phyloP scores from a whole-genome alignment of 164 flowering plant genomes.

The Cinnamomum chago region DNA sequence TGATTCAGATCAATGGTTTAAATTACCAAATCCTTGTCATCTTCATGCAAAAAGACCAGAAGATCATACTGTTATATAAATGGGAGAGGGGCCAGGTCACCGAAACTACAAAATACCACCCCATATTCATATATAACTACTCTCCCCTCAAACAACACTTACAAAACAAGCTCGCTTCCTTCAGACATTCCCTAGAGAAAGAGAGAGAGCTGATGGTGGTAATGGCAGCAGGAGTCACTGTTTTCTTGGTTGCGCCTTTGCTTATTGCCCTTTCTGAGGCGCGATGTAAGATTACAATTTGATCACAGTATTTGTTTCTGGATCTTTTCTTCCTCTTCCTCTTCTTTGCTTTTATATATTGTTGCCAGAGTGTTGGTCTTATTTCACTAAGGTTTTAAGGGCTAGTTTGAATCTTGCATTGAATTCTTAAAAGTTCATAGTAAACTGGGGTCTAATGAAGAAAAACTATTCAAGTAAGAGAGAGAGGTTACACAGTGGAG shows the following conservation, averaged over 20 bases:
- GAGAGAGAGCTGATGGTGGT: background rate
- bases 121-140: background rate
- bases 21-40: too few species aligned
- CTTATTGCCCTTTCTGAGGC: background rate
- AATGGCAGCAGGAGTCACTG: constrained; percentile 3
- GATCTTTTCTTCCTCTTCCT: background rate
- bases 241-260: background rate
- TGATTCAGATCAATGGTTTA: too few species aligned
- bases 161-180: background rate
- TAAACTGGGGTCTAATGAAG: too few species aligned
- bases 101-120: background rate
- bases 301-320: background rate
- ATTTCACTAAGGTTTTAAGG: too few species aligned
- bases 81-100: background rate
- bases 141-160: background rate
- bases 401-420: too few species aligned
- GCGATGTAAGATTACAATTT: background rate
- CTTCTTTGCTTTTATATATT: background rate
- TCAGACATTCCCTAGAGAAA: background rate
- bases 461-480: too few species aligned
- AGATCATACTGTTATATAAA: too few species aligned
- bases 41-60: too few species aligned
- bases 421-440: too few species aligned
- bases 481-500: too few species aligned
- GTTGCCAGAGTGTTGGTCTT: background rate